Percentiles rank a stretch among this genome's conserved stretches.
Evolutionary conservation across 2,329 filamentous ascomycete species (phyloP).

Genomic region (Colletotrichum trifolii): DNA sequence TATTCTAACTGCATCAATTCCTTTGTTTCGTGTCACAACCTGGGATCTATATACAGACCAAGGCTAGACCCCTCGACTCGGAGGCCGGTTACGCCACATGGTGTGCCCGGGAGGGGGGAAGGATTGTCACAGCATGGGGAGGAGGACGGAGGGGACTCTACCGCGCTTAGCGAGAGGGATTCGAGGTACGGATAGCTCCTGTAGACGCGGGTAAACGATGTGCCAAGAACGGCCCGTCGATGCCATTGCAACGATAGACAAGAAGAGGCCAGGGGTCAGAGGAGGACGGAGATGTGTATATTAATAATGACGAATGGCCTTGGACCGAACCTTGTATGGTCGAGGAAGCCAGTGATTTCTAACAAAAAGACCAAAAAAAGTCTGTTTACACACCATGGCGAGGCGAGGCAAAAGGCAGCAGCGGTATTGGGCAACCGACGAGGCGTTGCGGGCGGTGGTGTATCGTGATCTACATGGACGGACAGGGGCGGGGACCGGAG

Average conservation of each 20-base stretch:
- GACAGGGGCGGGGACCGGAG: too few relatives aligned
- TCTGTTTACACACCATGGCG: neutral
- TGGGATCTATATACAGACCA: conserved; percentile 29
- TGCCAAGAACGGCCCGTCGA: conserved; percentile 2
- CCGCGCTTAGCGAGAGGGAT: neutral
- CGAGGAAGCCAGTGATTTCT: too few relatives aligned
- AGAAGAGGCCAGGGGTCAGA: conserved; percentile 5
- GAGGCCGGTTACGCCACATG: neutral
- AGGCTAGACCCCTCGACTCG: neutral
- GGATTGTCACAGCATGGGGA: neutral
- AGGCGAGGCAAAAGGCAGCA: too few relatives aligned
- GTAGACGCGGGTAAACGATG: neutral
- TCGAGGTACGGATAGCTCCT: neutral
- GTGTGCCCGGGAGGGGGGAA: conserved; percentile 5
- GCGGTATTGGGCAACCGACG: too few relatives aligned
- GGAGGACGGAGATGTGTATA: conserved; percentile 25
- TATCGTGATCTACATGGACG: too few relatives aligned
- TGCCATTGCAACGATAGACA: conserved; percentile 5
- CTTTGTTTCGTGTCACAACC: conserved; percentile 22
- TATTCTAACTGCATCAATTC: conserved; percentile 26
- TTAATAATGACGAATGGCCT: conserved; percentile 36
- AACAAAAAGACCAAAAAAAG: neutral
- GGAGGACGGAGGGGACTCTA: neutral
- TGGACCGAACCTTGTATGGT: conserved; percentile 6
- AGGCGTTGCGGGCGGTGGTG: too few relatives aligned